Conservation (phyloP, 805 yeast species). For the Pichia manshurica region DNA sequence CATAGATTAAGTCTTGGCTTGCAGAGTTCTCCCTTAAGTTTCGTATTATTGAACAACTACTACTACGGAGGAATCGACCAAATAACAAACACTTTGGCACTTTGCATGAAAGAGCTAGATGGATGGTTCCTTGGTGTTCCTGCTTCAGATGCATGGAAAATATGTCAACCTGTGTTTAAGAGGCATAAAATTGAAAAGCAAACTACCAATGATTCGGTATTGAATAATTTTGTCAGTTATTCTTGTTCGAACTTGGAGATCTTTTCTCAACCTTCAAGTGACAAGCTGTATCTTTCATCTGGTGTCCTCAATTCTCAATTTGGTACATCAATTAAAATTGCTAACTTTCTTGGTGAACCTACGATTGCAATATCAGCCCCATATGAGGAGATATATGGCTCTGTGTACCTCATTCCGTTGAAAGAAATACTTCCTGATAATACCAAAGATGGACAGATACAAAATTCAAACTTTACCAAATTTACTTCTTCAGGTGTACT, state of each 20-base stretch:
- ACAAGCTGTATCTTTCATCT: slow-evolving; percentile 14
- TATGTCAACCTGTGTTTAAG: slow-evolving; percentile 28
- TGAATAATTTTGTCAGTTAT: neutral
- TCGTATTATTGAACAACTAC: slow-evolving; percentile 40
- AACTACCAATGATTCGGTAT: neutral
- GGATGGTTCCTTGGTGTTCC: slow-evolving; percentile 36
- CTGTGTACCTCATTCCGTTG: slow-evolving; percentile 41
- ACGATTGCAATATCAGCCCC: slow-evolving; percentile 50
- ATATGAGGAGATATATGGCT: slow-evolving; percentile 38
- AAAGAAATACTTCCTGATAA: slow-evolving; percentile 18
- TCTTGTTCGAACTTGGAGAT: neutral
- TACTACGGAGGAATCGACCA: slow-evolving; percentile 51
- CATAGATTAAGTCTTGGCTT: slow-evolving; percentile 12
- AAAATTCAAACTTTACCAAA: too few relatives aligned
- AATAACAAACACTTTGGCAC: slow-evolving; percentile 33
- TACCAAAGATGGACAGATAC: too few relatives aligned
- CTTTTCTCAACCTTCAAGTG: neutral
- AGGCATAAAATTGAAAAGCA: slow-evolving; percentile 4
- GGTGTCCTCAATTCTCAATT: slow-evolving; percentile 34
- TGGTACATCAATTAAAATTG: slow-evolving; percentile 41
- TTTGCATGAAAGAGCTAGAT: slow-evolving; percentile 35
- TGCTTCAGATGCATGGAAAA: slow-evolving; percentile 26
- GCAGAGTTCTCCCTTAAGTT: slow-evolving; percentile 39
- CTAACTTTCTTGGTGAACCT: slow-evolving; percentile 33
- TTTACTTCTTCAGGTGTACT: too few relatives aligned